Evolutionary conservation across 2,329 filamentous ascomycete species (phyloP).

Genomic region (Clarireedia monteithiana): DNA sequence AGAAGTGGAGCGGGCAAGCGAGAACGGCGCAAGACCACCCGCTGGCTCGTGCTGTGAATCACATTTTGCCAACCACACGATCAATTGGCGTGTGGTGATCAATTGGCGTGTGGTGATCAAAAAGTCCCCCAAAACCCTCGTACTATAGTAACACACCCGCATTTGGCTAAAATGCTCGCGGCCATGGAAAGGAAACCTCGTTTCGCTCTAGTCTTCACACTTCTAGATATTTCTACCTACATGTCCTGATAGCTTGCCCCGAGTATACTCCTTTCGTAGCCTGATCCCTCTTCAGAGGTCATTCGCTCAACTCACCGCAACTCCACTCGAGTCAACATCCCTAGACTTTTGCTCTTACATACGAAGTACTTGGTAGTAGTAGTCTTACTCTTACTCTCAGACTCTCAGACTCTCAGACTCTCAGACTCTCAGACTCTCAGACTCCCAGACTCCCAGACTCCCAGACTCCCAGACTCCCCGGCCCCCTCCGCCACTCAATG

Average conservation of each 20-base stretch:
- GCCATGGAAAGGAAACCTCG: neutral
- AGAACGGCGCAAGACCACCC: neutral
- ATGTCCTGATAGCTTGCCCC: neutral
- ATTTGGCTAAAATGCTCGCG: neutral
- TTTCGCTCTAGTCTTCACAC: neutral
- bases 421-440: too few relatives aligned
- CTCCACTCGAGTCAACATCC: neutral
- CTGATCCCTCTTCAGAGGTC: neutral
- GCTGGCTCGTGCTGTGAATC: neutral
- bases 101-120: too few relatives aligned
- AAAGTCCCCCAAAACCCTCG: neutral
- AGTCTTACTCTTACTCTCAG: too few relatives aligned
- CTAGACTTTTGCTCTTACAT: too few relatives aligned
- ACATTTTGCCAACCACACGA: too few relatives aligned
- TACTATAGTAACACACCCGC: neutral
- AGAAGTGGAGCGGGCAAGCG: neutral
- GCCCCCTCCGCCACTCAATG: neutral
- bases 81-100: too few relatives aligned
- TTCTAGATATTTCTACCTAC: neutral
- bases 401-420: too few relatives aligned
- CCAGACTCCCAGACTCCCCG: too few relatives aligned
- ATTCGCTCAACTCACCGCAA: neutral
- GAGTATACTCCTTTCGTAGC: too few relatives aligned
- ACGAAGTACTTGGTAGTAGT: too few relatives aligned
- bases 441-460: too few relatives aligned